Conservation (phyloP, 2,329 filamentous ascomycete species). For the Aspergillus sp. region DNA sequence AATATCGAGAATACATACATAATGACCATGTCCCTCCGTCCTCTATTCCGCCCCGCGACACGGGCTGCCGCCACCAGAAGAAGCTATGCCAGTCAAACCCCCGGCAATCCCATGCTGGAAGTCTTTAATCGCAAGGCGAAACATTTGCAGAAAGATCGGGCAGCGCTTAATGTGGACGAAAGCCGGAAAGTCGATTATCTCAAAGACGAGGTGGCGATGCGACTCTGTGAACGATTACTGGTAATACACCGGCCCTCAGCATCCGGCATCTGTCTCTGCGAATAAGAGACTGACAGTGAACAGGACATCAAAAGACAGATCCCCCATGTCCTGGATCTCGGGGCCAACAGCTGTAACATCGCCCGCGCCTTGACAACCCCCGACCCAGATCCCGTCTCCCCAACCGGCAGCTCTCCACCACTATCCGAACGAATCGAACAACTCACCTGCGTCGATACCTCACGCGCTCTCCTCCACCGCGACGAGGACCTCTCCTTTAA, state of each 20-base stretch:
- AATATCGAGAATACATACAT: not conserved
- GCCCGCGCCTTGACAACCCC: constrained; percentile 66
- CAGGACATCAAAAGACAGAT: constrained; percentile 90
- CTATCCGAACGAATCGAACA: constrained; percentile 63
- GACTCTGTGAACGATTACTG: constrained; percentile 77
- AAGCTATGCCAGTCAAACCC: constrained; percentile 67
- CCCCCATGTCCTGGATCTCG: constrained; percentile 76
- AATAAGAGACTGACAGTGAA: no score
- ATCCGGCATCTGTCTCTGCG: not conserved
- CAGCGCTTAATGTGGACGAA: constrained; percentile 59
- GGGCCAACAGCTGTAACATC: constrained; percentile 92
- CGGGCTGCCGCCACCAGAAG: constrained; percentile 23
- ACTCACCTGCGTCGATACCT: constrained; percentile 75
- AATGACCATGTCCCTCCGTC: constrained; percentile 18
- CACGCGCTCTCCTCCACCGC: constrained; percentile 66
- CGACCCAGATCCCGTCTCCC: constrained; percentile 54
- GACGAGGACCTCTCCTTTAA: constrained; percentile 64
- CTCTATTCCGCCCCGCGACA: constrained; percentile 7
- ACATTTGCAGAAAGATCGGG: constrained; percentile 84
- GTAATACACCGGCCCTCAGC: constrained; percentile 36
- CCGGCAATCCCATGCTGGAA: constrained; percentile 69
- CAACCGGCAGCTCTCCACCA: constrained; percentile 36
- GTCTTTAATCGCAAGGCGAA: constrained; percentile 87
- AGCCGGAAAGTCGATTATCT: constrained; percentile 84
- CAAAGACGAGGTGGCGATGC: constrained; percentile 79